Evolutionary conservation across 331 rosid genomes (phyloP).

Genomic region (Dryas integrifolia): DNA sequence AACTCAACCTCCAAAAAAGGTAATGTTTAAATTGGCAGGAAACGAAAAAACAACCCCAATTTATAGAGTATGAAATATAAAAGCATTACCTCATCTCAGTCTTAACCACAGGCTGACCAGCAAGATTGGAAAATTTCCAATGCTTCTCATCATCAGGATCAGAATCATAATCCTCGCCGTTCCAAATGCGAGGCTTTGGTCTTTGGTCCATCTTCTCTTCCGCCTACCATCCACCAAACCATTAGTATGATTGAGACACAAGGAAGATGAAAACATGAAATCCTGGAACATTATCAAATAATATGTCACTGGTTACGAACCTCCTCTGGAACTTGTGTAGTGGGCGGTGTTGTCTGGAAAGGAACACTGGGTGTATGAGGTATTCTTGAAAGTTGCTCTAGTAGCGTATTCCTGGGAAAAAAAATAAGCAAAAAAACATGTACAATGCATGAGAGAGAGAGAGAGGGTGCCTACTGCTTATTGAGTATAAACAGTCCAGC

Average conservation of each 20-base stretch:
- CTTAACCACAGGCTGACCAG: conserved; percentile 19
- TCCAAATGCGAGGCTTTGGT: conserved; percentile 79
- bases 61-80: conserved; percentile 17
- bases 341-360: conserved; percentile 73
- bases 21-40: not conserved
- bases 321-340: conserved; percentile 68
- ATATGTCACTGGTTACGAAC: conserved; percentile 33
- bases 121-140: conserved; percentile 32
- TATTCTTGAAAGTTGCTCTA: conserved; percentile 76
- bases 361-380: conserved; percentile 90
- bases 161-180: conserved; percentile 66
- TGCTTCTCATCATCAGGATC: conserved; percentile 62
- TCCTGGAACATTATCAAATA: conserved; percentile 10
- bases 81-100: conserved; percentile 44
- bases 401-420: conserved; percentile 46
- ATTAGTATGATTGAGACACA: conserved; percentile 25
- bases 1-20: not conserved
- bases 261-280: conserved; percentile 17
- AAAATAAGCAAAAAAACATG: not conserved
- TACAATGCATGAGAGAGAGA: not conserved
- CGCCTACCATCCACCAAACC: conserved; percentile 47
- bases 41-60: conserved; percentile 5
- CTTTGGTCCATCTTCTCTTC: conserved; percentile 77
- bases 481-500: not conserved
- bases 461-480: not conserved